Base-by-base conservation (phyloP, 257 asterid genomes). In the Agastache rugosa region DNA sequence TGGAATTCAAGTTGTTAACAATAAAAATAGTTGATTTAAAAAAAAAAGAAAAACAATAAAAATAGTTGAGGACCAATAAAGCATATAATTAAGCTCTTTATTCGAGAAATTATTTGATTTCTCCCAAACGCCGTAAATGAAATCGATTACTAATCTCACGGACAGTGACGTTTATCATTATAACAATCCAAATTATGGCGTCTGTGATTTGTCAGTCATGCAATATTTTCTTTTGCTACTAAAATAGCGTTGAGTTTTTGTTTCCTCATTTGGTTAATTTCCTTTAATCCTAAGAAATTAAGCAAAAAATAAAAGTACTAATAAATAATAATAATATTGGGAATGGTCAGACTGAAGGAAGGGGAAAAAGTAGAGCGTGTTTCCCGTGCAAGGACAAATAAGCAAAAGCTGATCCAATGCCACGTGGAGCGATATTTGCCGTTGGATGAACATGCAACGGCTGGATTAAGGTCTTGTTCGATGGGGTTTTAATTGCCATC, bases 341-440 rank as follows among this genome's bases (percentile, higher is more conserved):
- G 73, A 73, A 70, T 71, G 72, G 72, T 59, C 62, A 75, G 73
- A 77, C 29, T 42, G 81, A 31, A 35, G n/a, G 74, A 29, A n/a
- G 55, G 54, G 17, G 19, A 22, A 76, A 75, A 82, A 70, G 73
- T 58, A 82, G 86, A 83, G 84, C 97, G 94, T 81, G 94, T 88
- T 88, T 92, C 88, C 89, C 92, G 96, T 86, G 87, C 83, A 79
- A 85, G 93, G 89, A 86, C 88, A 87, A 81, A 71, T 76, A 84
- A 78, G 84, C 79, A 84, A 86, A 82, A 82, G 90, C 89, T 83
- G 94, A 64, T 60, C 64, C 77, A 0, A 0, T 4, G 63, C 83
- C 88, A 89, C 96, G 91, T 92, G 93, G 88, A 11, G 0, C 0
- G 3, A 11, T 4, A 0, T 0, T 0, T 0, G 0, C 72, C 82